Conservation (phyloP, 2,329 filamentous ascomycete species). For the Aspergillus hiratsukae region DNA sequence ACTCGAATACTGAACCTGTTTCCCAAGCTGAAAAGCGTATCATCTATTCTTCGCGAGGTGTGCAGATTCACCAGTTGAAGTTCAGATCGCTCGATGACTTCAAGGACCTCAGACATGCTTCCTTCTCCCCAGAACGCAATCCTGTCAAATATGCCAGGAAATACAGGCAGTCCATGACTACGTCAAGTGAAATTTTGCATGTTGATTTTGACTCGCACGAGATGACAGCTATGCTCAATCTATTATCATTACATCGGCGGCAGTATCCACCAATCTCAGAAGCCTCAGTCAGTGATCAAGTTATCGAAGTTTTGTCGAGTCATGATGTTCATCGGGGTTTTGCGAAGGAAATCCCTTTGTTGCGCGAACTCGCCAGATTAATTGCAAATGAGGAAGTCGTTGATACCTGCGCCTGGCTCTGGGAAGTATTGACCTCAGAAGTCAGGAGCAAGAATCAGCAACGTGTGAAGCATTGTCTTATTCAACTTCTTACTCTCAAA, state of each 20-base stretch:
- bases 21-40: not conserved
- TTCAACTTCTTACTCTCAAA: not conserved
- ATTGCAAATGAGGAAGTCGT: conserved; percentile 5
- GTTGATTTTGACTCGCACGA: conserved; percentile 23
- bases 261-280: conserved; percentile 10
- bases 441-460: not conserved
- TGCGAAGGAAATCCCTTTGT: conserved; percentile 5
- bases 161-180: not conserved
- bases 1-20: not conserved
- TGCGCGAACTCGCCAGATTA: conserved; percentile 8
- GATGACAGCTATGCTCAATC: conserved; percentile 15
- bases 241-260: conserved; percentile 12
- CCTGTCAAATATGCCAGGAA: conserved; percentile 9
- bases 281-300: conserved; percentile 16
- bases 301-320: conserved; percentile 12
- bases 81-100: conserved; percentile 10
- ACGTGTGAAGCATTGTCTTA: not conserved
- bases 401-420: conserved; percentile 8
- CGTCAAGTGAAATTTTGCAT: conserved; percentile 15
- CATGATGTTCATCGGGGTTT: conserved; percentile 1
- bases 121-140: conserved; percentile 11
- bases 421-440: not conserved
- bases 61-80: conserved; percentile 12
- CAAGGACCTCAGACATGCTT: conserved; percentile 4
- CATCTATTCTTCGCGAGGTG: conserved; percentile 12